Evolutionary conservation across 495 filamentous ascomycete species (phyloP), one percentile per base, ranked within the genome.

Genomic region (Amorphotheca resinae): DNA sequence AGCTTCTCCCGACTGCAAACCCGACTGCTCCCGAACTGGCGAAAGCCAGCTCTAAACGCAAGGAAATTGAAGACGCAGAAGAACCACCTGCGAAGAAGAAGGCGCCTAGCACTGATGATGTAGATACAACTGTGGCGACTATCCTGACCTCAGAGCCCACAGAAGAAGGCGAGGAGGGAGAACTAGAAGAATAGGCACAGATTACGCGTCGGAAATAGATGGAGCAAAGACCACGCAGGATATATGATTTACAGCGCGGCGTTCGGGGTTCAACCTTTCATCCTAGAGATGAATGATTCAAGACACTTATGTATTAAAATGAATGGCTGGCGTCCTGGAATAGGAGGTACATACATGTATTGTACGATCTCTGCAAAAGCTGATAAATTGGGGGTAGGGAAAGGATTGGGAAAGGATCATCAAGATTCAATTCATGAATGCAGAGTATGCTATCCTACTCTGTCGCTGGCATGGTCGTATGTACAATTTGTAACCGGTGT

Each of bases 1-100:
- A 9, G 14, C 40, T 14, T 64, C 5, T 28, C 25, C 25, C 25
- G 5, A 11, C 11, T 11, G 57, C 8, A 45, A 50, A 11, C 33
- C 28, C 1, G 41, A 52, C 9, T 66, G 67, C 46, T 44, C 59
- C 18, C 61, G 60, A 47, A 57, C 49, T 25, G 33, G 46, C 26
- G 53, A 56, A 30, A 30, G 33, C 14, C 33, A 50, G 16, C n/a
- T 57, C 44, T 48, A 54, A 44, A 26, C 37, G 38, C 36, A 47
- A 47, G 49, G 51, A 42, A 53, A 39, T 33, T 43, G 42, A 51
- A 61, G 59, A 40, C 50, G 45, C 17, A 53, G 41, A 48, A 59
- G 59, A 43, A 48, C 44, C 25, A 53, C 42, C 22, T 54, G 51
- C 9, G 52, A 59, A 33, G 54, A 57, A 31, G 56, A 62, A 38